Percentiles rank a stretch among this genome's conserved stretches.
Evolutionary conservation across 805 yeast species (phyloP).

Genomic region (Metschnikowia anglica): DNA sequence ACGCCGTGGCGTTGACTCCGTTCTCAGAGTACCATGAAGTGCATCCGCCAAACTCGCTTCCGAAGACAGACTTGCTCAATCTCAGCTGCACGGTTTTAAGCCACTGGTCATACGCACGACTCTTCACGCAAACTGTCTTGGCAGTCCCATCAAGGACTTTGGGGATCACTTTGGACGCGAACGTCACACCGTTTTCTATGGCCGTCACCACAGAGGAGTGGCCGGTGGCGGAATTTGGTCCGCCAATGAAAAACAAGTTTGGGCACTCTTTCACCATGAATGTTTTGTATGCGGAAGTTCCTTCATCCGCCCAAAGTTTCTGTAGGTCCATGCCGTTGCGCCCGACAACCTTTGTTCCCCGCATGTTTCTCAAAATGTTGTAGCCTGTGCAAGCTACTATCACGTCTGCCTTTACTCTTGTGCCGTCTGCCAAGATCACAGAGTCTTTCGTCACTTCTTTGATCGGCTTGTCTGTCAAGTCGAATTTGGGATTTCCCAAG

Average conservation of each 20-base stretch:
- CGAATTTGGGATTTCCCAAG: constrained; percentile 32
- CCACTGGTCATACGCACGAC: constrained; percentile 37
- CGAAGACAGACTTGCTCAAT: constrained; percentile 34
- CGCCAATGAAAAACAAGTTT: constrained; percentile 35
- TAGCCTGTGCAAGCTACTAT: constrained; percentile 46
- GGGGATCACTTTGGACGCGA: constrained; percentile 24
- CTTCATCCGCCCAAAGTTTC: constrained; percentile 31
- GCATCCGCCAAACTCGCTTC: constrained; percentile 42
- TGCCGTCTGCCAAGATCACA: constrained; percentile 31
- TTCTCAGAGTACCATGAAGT: constrained; percentile 37
- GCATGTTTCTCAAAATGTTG: constrained; percentile 23
- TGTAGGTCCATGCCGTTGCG: constrained; percentile 23
- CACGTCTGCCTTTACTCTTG: constrained; percentile 33
- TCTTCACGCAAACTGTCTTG: constrained; percentile 32
- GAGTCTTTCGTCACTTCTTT: constrained; percentile 29
- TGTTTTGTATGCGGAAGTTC: constrained; percentile 38
- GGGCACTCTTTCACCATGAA: constrained; percentile 34
- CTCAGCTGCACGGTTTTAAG: constrained; percentile 26
- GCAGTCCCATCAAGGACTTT: constrained; percentile 29
- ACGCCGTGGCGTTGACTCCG: constrained; percentile 34
- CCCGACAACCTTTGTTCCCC: constrained; percentile 27
- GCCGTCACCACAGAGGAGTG: constrained; percentile 43
- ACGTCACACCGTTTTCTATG: constrained; percentile 34
- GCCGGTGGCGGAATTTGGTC: constrained; percentile 45
- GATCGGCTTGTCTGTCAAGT: constrained; percentile 25